phyloP scores from a whole-genome alignment of 2,329 filamentous ascomycete species.

The Pseudocercospora fijiensis region DNA sequence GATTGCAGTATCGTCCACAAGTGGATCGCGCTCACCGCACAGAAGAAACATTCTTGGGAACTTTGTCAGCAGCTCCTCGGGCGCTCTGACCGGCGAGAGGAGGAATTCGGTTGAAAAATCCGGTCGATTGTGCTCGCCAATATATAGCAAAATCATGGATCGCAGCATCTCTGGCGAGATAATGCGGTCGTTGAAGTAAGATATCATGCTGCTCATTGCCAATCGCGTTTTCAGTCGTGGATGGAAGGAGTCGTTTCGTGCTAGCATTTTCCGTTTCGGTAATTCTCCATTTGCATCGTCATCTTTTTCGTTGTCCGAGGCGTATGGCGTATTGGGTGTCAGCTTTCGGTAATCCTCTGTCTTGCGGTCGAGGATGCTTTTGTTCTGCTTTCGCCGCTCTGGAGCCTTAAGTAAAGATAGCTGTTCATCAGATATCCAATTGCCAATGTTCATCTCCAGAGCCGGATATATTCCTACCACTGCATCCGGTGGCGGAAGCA shows the following conservation, averaged over 20 bases:
- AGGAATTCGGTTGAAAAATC: constrained; percentile 91
- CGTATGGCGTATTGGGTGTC: constrained; percentile 75
- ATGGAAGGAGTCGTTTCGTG: background rate
- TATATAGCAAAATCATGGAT: constrained; percentile 97
- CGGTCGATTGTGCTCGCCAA: constrained; percentile 87
- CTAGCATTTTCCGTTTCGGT: constrained; percentile 6
- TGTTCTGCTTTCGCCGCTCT: constrained; percentile 73
- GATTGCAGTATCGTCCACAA: constrained; percentile 96
- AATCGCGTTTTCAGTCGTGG: constrained; percentile 63
- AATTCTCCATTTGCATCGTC: constrained; percentile 12
- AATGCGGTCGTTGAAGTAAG: constrained; percentile 94
- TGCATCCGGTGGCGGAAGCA: constrained; percentile 63
- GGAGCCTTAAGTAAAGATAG: constrained; percentile 91
- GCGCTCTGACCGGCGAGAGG: constrained; percentile 84
- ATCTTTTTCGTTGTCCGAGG: constrained; percentile 71
- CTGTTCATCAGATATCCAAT: constrained; percentile 99
- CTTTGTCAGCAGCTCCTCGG: constrained; percentile 74
- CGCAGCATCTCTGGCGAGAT: constrained; percentile 98
- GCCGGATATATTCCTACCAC: constrained; percentile 85
- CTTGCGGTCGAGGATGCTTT: constrained; percentile 75
- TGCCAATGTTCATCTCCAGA: constrained; percentile 94
- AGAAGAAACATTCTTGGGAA: constrained; percentile 95
- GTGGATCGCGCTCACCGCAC: constrained; percentile 89
- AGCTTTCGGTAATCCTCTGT: constrained; percentile 83
- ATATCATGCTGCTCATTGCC: constrained; percentile 94